These are phyloP conservation scores for Penicillium sp. DNA, from an alignment of 2,329 filamentous ascomycete genomes.

Conservation along the genomic window DNA sequence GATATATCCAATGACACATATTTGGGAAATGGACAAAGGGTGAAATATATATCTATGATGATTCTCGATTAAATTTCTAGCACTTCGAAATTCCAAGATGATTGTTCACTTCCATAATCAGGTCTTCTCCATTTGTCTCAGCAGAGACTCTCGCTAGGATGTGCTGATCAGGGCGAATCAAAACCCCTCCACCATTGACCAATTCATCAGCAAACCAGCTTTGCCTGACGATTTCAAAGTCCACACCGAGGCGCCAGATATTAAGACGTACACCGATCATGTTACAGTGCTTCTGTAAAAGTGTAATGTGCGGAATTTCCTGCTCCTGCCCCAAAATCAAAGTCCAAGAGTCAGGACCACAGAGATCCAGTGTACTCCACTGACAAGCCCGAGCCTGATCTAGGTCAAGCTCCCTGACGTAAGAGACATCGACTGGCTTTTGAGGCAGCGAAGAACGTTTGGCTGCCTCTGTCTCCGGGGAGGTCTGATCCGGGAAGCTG, in stretches of 20 bases:
- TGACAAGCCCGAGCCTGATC: conserved; percentile 21
- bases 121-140: background rate
- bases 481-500: background rate
- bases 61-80: background rate
- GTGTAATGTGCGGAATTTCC: background rate
- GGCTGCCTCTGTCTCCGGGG: background rate
- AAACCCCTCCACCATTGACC: conserved; percentile 19
- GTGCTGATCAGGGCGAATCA: conserved; percentile 37
- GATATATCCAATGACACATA: background rate
- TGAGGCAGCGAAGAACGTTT: background rate
- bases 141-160: conserved; percentile 16
- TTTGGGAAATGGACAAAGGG: no score
- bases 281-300: background rate
- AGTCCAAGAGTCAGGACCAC: conserved; percentile 26
- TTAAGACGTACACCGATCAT: background rate
- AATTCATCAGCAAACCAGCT: conserved; percentile 15
- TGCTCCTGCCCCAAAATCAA: conserved; percentile 17
- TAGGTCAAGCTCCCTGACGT: conserved; percentile 26
- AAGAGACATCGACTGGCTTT: conserved; percentile 26
- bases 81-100: background rate
- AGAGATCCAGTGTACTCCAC: conserved; percentile 35
- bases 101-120: background rate
- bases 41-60: background rate
- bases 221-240: background rate
- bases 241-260: background rate